Percentiles rank a stretch among this genome's conserved stretches.
Evolutionary conservation across 306 rosid genomes (phyloP).

Genomic region (Cicer judaicum): DNA sequence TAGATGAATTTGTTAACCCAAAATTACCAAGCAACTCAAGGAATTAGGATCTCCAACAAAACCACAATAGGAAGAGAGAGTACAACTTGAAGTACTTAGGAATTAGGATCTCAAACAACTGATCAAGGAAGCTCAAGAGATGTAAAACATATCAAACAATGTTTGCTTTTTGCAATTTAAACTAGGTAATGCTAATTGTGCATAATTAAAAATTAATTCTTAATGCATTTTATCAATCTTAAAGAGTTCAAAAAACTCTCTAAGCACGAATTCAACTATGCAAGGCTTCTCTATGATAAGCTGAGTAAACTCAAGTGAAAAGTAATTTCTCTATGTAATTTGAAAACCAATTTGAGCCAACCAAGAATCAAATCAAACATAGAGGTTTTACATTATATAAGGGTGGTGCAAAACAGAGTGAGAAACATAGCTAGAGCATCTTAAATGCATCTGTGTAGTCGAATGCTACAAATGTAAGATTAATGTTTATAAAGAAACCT

Average conservation of each 20-base stretch:
- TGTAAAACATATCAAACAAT: not conserved
- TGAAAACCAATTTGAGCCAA: not conserved
- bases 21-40: too few relatives aligned
- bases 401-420: not conserved
- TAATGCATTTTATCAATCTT: not conserved
- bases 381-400: not conserved
- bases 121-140: not conserved
- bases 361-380: not conserved
- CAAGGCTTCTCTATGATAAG: not conserved
- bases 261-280: not conserved
- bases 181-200: not conserved
- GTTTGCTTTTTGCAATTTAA: not conserved
- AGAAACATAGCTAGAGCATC: not conserved
- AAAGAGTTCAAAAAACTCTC: not conserved
- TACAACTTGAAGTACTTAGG: not conserved
- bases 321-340: too few relatives aligned
- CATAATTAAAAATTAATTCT: not conserved
- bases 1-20: too few relatives aligned
- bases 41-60: not conserved
- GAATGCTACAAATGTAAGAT: too few relatives aligned
- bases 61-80: not conserved
- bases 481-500: too few relatives aligned
- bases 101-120: not conserved
- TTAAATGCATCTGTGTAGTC: not conserved
- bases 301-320: not conserved